Base-by-base conservation (phyloP, 2,329 filamentous ascomycete species). In the Alternaria hordeiaustralica region DNA sequence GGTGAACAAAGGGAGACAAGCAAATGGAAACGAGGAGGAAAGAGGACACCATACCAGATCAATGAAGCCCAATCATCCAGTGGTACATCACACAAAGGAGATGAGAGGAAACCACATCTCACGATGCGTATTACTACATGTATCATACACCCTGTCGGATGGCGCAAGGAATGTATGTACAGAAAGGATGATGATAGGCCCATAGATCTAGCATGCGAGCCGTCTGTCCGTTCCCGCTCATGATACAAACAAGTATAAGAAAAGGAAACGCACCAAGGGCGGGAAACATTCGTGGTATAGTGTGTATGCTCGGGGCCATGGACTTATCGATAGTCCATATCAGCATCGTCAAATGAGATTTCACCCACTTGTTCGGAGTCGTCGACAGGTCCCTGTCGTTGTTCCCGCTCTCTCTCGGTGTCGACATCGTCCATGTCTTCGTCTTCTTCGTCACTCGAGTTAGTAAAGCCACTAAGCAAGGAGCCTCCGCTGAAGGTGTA, bases 381-480 rank as follows among this genome's bases (percentile, higher is more conserved):
- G 71, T 80, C 81, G 72, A 85, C 83, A 68, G 82, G 76, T 64
- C 81, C 79, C 64, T 78, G 78, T 70, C 80, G 75, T 61, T 63
- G 61, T 71, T 81, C 77, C 75, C 79, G 61, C 53, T 63, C 88
- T 76, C 79, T 88, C 65, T 93, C 91, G 71, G 93, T 91, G 69
- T 95, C 90, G 69, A 91, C 91, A 61, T 93, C 92, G 64, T 97
- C 93, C 82, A 93, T 92, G 67, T 97, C 95, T 72, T 97, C 95
- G 68, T 98, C 96, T 70, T 98, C 96, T 80, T 97, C 95, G 72
- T 97, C 94, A 75, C 94, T 97, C 53, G 92, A 96, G 81, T 94
- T 97, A 76, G 93, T 94, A 81, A 98, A 98, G 56, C 94, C 94
- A 76, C 92, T 95, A 26, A 96, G 87, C 64, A 97, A 84, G 28